A percentile compares a stretch with the other conserved stretches of the same genome.
These are phyloP conservation scores for Acmispon strigosus DNA, from an alignment of 306 rosid species.

Conservation along the genomic window DNA sequence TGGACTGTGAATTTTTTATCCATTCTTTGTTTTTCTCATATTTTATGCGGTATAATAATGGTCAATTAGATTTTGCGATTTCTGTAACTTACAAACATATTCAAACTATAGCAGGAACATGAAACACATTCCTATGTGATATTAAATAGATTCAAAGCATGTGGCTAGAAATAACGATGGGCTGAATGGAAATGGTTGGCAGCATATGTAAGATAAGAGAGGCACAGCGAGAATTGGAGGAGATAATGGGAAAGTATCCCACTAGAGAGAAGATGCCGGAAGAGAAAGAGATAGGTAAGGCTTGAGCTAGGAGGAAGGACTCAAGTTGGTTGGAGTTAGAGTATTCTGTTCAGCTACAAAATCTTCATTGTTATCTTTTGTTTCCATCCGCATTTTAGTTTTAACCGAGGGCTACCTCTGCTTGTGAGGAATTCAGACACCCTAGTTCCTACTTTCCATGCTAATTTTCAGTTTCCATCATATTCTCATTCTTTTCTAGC, in stretches of 20 bases:
- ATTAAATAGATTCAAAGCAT: not conserved
- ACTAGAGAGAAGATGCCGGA: not conserved
- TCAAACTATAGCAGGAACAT: not conserved
- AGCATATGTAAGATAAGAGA: not conserved
- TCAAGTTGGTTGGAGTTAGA: not conserved
- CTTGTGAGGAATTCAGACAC: not conserved
- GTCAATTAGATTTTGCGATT: not conserved
- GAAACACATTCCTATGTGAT: not conserved
- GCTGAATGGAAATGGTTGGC: not conserved
- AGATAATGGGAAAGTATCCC: not conserved
- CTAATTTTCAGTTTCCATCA: conserved; percentile 4
- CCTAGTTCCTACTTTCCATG: not conserved
- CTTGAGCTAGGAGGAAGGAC: not conserved
- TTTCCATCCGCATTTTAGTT: not conserved
- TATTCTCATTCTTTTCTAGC: conserved; percentile 5
- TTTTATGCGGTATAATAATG: not conserved
- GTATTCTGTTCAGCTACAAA: not conserved
- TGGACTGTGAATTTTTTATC: too few species aligned
- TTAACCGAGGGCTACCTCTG: not conserved
- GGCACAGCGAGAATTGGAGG: not conserved
- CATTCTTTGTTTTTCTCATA: not conserved
- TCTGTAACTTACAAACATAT: not conserved
- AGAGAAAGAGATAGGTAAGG: not conserved
- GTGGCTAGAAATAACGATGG: not conserved
- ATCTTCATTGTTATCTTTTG: not conserved